Evolutionary conservation across 805 yeast genomes (phyloP), one percentile per base, ranked within the genome.

Genomic region (Clavispora carvajalis): DNA sequence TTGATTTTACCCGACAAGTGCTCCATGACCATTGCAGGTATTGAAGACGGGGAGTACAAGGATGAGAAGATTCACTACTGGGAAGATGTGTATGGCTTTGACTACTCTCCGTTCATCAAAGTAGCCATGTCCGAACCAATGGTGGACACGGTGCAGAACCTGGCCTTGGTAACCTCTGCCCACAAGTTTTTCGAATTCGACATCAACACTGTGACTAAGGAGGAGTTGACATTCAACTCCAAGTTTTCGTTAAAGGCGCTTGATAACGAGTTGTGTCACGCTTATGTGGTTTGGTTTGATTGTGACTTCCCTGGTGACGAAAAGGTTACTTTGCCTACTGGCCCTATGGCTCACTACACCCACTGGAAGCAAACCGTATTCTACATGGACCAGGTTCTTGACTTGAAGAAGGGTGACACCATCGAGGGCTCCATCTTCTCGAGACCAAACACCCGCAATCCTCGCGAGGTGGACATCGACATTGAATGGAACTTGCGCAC

Each of bases 331-430:
- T 90, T 93, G 60, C 82, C 93, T 16, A 95, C 99, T 11, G 98
- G 98, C 18, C 96, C 99, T 25, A 89, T 85, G 66, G 82, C 89
- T 36, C 79, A 80, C 52, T 89, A 90, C 73, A 93, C 99, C 12
- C 99, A 93, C 69, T 93, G 99, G 99, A 95, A 93, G 64, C 99
- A 93, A 69, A 85, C 96, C 15, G 95, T 93, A 1, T 89, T 95
- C 67, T 95, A 93, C 64, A 73, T 91, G 57, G 80, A 76, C 52
- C 85, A 87, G 54, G 95, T 86, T 22, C 65, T 91, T 49, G 85
- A 80, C 55, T 67, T 85, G 47, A 81, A 82, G 57, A 70, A 72
- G 51, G 96, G 91, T 43, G 99, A 93, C 55, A 57, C 61, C 30
- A 71, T 95, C 49, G 74, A 74, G 43, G 93, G 98, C 34, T 67